Evolutionary conservation across 2,329 filamentous ascomycete species (phyloP).

Genomic region (Xylaria hypoxylon): DNA sequence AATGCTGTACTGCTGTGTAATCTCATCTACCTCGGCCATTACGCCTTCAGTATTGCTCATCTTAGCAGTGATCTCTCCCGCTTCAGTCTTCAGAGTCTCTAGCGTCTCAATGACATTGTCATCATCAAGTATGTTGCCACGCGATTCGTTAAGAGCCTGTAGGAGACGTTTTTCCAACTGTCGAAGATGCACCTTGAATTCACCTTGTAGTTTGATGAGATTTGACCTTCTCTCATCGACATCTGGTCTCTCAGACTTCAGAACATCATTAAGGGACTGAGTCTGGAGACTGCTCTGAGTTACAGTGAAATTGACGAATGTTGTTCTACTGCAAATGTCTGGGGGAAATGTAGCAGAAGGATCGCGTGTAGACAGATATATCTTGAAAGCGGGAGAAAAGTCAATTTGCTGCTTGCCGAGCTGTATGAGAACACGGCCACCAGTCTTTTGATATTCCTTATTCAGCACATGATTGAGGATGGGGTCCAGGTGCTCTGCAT

Average conservation of each 20-base stretch:
- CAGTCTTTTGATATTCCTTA: conserved; percentile 99
- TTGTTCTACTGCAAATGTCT: conserved; percentile 97
- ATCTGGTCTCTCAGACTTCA: conserved; percentile 97
- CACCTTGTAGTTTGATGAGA: conserved; percentile 97
- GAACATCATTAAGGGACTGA: conserved; percentile 95
- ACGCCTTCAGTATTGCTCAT: conserved; percentile 97
- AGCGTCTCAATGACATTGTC: conserved; percentile 98
- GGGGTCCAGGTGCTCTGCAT: conserved; percentile 96
- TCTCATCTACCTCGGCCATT: conserved; percentile 96
- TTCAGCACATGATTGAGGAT: conserved; percentile 98
- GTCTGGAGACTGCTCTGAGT: conserved; percentile 99
- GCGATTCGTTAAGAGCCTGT: conserved; percentile 95
- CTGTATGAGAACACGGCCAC: conserved; percentile 96
- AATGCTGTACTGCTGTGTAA: conserved; percentile 92
- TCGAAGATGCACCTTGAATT: conserved; percentile 98
- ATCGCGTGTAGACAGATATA: conserved; percentile 95
- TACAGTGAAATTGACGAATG: conserved; percentile 99
- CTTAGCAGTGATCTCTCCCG: conserved; percentile 94
- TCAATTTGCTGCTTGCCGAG: conserved; percentile 99
- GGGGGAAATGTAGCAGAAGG: conserved; percentile 95
- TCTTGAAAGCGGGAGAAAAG: conserved; percentile 95
- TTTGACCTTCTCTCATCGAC: conserved; percentile 97
- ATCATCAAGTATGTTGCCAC: conserved; percentile 97
- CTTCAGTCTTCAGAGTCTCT: conserved; percentile 97
- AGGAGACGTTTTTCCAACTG: conserved; percentile 94